A percentile compares a stretch with the other conserved stretches of the same genome.
phyloP scores from a whole-genome alignment of 768 basidiomycete species.

The Coprinopsis sp. region DNA sequence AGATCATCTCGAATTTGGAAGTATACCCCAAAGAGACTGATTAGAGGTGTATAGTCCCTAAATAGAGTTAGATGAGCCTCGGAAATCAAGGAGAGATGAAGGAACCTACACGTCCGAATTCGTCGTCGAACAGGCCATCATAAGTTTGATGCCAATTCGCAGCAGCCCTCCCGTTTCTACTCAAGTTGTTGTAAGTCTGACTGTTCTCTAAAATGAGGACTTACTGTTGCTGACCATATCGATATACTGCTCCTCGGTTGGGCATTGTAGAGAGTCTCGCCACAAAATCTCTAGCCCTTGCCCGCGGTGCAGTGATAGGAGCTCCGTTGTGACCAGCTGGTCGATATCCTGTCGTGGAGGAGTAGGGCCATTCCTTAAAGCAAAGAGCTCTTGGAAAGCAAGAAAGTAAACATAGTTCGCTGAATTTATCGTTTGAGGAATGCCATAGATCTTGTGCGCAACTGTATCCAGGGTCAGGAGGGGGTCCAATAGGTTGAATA shows the following conservation, averaged over 20 bases:
- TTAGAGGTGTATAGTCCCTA: slow-evolving; percentile 88
- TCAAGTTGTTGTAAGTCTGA: background rate
- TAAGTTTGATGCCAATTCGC: slow-evolving; percentile 87
- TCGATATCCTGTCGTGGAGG: slow-evolving; percentile 47
- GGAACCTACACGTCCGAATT: slow-evolving; percentile 51
- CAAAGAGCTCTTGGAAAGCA: slow-evolving; percentile 81
- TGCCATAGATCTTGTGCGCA: slow-evolving; percentile 92
- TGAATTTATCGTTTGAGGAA: slow-evolving; percentile 95
- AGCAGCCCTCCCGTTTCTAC: slow-evolving; percentile 93
- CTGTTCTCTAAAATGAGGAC: slow-evolving; percentile 10
- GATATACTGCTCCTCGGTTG: slow-evolving; percentile 92
- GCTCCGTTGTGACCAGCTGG: slow-evolving; percentile 69
- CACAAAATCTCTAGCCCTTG: slow-evolving; percentile 94
- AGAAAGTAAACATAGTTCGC: slow-evolving; percentile 98
- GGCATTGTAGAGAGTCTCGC: slow-evolving; percentile 88
- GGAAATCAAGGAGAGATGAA: background rate
- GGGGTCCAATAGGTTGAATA: too few relatives aligned
- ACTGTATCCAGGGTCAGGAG: too few relatives aligned
- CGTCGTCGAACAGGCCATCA: slow-evolving; percentile 84
- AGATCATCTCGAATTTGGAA: slow-evolving; percentile 98
- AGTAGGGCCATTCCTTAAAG: slow-evolving; percentile 36
- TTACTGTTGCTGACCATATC: slow-evolving; percentile 95
- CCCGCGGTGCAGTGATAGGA: slow-evolving; percentile 87
- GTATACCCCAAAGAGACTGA: slow-evolving; percentile 90
- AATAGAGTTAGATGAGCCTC: background rate